Base-by-base conservation (phyloP, 2,329 filamentous ascomycete species). In the Aspergillus thermomutatus region DNA sequence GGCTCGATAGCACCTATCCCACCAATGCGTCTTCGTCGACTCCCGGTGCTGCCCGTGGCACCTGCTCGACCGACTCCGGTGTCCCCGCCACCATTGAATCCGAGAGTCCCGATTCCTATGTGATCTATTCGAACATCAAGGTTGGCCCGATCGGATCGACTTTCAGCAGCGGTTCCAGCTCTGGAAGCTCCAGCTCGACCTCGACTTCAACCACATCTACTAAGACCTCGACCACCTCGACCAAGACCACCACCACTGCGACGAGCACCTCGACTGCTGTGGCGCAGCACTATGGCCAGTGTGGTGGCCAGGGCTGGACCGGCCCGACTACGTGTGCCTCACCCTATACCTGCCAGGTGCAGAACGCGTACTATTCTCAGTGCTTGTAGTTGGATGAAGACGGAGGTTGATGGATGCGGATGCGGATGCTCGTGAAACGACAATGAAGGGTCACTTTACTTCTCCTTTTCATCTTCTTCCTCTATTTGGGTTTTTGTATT, bases 1-100 rank as follows among this genome's bases (percentile, higher is more conserved):
- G 88, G 88, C 82, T 91, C 65, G 88, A 91, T 78, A 83, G 82
- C 59, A 82, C 77, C 69, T 88, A 83, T 78, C 87, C 87, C 50
- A 76, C 77, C 58, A 66, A 70, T 56, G 72, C 65, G 37, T 69
- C 74, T 60, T 65, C 75, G 26, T 78, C 76, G 52, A 61, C 58
- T 1, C 77, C 77, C 28, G 84, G 85, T 62, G 72, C 77, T 57
- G 74, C 75, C 45, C 82, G 85, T 66, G 85, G 85, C 54, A 74
- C 76, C 37, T 87, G 85, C 71, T 55, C 77, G 50, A 79, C 76
- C 49, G 74, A 69, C 63, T 82, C 81, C 21, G 84, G 84, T 45
- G 77, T 74, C 31, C 84, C 84, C 26, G 57, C 67, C 31, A 77
- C 79, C 3, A 70, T 87, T 47, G 80, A 85, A 72, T 47, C 69